A percentile compares a stretch with the other conserved stretches of the same genome.
Conservation (phyloP, 2,329 filamentous ascomycete species). For the Xylariaceae sp. region DNA sequence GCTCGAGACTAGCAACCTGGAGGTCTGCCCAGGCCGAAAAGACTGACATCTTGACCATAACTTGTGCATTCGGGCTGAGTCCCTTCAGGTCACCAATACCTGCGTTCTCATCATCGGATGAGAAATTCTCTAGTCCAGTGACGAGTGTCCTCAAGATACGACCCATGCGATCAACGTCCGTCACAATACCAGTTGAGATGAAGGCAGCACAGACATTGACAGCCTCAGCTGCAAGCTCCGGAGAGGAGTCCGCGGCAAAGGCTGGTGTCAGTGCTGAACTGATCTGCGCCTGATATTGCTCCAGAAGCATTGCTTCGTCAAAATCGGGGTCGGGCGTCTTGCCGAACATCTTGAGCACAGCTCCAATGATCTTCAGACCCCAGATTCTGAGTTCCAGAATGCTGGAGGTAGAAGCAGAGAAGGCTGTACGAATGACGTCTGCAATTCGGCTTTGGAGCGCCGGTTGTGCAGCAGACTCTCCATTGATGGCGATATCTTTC, state of each 20-base stretch:
- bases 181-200: conserved; percentile 94
- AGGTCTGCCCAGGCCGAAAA: conserved; percentile 97
- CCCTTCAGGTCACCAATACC: conserved; percentile 90
- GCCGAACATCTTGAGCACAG: conserved; percentile 91
- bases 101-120: conserved; percentile 70
- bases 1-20: conserved; percentile 89
- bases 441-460: conserved; percentile 79
- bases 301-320: conserved; percentile 89
- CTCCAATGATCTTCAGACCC: conserved; percentile 89
- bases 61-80: conserved; percentile 89
- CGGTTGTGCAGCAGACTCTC: conserved; percentile 69
- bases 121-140: conserved; percentile 86
- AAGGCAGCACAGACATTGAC: conserved; percentile 98
- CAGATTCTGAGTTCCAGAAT: conserved; percentile 86
- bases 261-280: conserved; percentile 93
- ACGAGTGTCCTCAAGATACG: conserved; percentile 92
- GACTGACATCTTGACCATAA: conserved; percentile 97
- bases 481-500: conserved; percentile 72
- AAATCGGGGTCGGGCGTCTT: conserved; percentile 95
- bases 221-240: conserved; percentile 90
- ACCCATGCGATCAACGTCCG: conserved; percentile 97
- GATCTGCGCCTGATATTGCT: conserved; percentile 98
- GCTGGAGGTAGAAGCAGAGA: conserved; percentile 91
- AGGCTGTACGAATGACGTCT: conserved; percentile 93
- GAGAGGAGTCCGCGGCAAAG: conserved; percentile 91